Evolutionary conservation across 1,284 basidiomycete species (phyloP).

Genomic region (Grifola frondosa): DNA sequence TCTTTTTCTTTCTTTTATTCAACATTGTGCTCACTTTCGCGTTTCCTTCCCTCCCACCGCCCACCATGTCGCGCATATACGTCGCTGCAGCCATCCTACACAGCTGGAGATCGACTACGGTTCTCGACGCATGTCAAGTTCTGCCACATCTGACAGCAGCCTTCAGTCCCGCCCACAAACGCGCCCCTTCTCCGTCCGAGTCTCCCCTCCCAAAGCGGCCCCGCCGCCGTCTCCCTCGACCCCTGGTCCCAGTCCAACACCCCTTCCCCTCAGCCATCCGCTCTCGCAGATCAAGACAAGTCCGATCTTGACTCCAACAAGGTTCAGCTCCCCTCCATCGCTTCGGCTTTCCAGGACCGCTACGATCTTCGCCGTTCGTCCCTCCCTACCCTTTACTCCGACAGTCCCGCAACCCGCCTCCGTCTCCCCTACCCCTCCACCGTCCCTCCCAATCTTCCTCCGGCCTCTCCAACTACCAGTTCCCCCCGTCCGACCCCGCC

Average conservation of each 20-base stretch:
- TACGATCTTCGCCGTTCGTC: slow-evolving; percentile 61
- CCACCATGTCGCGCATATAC: slow-evolving; percentile 16
- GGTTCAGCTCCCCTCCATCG: slow-evolving; percentile 73
- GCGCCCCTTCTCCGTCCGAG: slow-evolving; percentile 49
- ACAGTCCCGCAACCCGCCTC: slow-evolving; percentile 38
- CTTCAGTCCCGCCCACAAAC: slow-evolving; percentile 58
- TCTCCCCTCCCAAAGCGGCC: slow-evolving; percentile 52
- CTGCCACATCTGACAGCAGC: slow-evolving; percentile 56
- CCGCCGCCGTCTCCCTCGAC: slow-evolving; percentile 28
- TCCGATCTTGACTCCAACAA: slow-evolving; percentile 44
- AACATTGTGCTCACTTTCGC: slow-evolving; percentile 44
- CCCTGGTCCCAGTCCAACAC: slow-evolving; percentile 48
- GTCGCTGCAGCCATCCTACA: slow-evolving; percentile 28
- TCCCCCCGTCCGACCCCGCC: slow-evolving; percentile 45
- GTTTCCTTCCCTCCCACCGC: slow-evolving; percentile 11
- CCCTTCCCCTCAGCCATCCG: slow-evolving; percentile 44
- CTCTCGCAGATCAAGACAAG: slow-evolving; percentile 26
- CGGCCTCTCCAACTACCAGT: slow-evolving; percentile 58
- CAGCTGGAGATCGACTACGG: slow-evolving; percentile 41
- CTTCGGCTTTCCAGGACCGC: slow-evolving; percentile 63
- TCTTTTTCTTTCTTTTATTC: slow-evolving; percentile 36
- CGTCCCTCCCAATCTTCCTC: slow-evolving; percentile 50
- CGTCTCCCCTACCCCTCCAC: slow-evolving; percentile 39
- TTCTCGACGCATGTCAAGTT: slow-evolving; percentile 37
- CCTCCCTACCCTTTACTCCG: slow-evolving; percentile 57